Conservation (phyloP, 495 filamentous ascomycete genomes). For the Penicillium taxi region DNA sequence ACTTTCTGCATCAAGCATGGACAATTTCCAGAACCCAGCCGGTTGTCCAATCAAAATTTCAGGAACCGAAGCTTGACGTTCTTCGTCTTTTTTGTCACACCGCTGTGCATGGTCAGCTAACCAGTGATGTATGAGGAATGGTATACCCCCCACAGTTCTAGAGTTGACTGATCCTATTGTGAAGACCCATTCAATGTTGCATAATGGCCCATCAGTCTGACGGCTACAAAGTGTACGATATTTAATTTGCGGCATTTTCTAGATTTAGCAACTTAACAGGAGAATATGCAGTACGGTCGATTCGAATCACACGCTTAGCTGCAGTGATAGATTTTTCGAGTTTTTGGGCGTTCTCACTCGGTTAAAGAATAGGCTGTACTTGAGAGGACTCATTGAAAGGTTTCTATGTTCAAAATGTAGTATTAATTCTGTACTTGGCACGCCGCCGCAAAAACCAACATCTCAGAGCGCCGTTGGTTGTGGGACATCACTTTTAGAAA, state of each 20-base stretch:
- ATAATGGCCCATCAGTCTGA: not conserved
- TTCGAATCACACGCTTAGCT: not conserved
- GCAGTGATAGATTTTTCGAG: too few species aligned
- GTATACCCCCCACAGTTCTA: not conserved
- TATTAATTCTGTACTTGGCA: too few species aligned
- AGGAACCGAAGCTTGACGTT: not conserved
- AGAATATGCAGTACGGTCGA: not conserved
- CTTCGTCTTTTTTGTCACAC: not conserved
- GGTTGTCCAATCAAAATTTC: not conserved
- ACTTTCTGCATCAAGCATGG: not conserved
- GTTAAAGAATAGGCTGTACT: too few species aligned
- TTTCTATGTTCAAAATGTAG: too few species aligned
- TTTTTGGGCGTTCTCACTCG: too few species aligned
- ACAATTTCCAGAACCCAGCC: not conserved
- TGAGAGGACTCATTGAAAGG: too few species aligned
- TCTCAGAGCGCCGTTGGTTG: too few species aligned
- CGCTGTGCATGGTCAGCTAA: not conserved
- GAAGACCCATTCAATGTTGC: not conserved
- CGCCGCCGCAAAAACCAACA: too few species aligned
- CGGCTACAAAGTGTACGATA: not conserved
- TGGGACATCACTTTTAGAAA: too few species aligned
- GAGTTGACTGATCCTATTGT: not conserved
- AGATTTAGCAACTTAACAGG: not conserved
- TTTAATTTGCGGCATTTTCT: conserved; percentile 6
- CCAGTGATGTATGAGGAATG: not conserved